Base-by-base conservation (phyloP, 2,329 filamentous ascomycete genomes). In the Alternaria tenuissima region DNA sequence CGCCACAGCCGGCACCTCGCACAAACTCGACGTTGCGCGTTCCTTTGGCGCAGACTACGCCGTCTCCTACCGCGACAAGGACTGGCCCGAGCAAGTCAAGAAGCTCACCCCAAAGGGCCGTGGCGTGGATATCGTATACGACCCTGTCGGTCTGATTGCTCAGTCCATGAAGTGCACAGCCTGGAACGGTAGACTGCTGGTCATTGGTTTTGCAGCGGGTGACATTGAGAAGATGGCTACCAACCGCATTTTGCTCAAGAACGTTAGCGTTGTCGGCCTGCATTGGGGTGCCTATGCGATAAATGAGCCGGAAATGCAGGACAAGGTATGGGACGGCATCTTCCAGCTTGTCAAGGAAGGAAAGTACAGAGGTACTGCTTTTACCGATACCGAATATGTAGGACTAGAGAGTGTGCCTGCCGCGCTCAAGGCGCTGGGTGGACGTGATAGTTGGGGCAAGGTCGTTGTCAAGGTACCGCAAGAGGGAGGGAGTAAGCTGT, bases 171-270 rank as follows among this genome's bases (percentile, higher is more conserved):
- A 96, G 80, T 97, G 94, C 81, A 92, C 91, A 4, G 91, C 93
- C 4, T 98, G 93, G 94, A 97, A 97, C 78, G 94, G 92, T 1
- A 86, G 94, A 12, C 85, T 98, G 56, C 81, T 97, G 43, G 88
- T 98, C 5, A 89, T 98, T 67, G 94, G 94, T 0, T 98, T 97
- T 75, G 93, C 94, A 0, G 91, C 89, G 0, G 92, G 92, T 0
- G 84, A 83, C 52, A 97, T 97, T 68, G 94, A 98, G 80, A 96
- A 95, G 81, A 88, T 98, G 42, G 91, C 93, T 12, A 88, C 96
- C 82, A 98, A 98, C 79, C 90, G 94, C 78, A 92, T 97, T 26
- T 80, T 97, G 63, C 81, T 98, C 68, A 98, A 97, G 86, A 97
- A 97, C 77, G 94, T 97, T 65, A 90, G 88, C 64, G 83, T 98